Conservation (phyloP, 148 eudicot species). For the Rhododendron kiyosumense region DNA sequence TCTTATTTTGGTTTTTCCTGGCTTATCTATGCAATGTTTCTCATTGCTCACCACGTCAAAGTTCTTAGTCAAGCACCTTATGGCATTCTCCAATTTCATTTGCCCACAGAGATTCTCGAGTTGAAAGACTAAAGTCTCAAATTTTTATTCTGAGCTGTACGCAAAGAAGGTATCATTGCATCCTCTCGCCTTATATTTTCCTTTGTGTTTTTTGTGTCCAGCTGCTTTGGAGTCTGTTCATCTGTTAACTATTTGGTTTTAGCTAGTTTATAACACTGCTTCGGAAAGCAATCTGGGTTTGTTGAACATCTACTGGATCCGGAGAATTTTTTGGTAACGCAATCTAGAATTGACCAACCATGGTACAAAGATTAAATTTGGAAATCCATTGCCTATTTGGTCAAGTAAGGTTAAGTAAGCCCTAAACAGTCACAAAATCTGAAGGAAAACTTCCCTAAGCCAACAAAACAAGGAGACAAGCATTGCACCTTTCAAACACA, state of each 20-base stretch:
- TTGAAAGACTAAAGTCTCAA: conserved; percentile 73
- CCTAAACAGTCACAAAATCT: neutral
- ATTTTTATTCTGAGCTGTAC: conserved; percentile 78
- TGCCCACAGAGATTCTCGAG: conserved; percentile 53
- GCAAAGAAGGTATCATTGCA: conserved; percentile 64
- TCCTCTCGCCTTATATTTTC: neutral
- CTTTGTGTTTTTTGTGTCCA: neutral
- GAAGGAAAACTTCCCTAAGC: neutral
- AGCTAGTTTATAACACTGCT: neutral
- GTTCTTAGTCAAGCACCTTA: neutral
- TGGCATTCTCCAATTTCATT: conserved; percentile 2
- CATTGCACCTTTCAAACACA: neutral
- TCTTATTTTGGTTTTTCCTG: neutral
- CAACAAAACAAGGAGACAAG: neutral
- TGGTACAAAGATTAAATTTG: neutral
- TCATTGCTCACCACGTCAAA: neutral
- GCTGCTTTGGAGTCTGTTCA: neutral
- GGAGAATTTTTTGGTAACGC: neutral
- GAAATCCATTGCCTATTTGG: neutral
- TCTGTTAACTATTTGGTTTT: neutral
- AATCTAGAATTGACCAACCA: neutral
- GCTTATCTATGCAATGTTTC: neutral
- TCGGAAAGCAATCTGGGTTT: neutral
- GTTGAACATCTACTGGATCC: neutral
- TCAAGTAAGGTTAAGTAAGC: neutral